These are phyloP conservation scores for Picochlorum sp. DNA, from an alignment of 139 green algal genomes.

Conservation along the genomic window DNA sequence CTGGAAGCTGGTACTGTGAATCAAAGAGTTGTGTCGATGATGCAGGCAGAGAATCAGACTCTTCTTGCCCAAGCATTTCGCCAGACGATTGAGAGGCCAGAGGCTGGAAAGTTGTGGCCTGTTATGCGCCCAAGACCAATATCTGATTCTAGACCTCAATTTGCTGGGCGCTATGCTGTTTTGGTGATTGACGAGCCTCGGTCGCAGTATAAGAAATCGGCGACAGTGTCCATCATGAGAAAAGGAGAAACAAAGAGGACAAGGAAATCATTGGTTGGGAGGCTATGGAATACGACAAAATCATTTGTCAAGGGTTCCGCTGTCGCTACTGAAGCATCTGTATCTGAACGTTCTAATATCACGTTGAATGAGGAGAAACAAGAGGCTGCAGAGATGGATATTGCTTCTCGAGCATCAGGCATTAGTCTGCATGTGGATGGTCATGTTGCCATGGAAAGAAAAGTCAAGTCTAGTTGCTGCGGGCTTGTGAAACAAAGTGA, in stretches of 20 bases:
- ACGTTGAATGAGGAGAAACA: too few relatives aligned
- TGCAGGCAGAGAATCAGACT: not conserved
- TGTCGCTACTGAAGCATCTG: too few relatives aligned
- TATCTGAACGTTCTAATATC: too few relatives aligned
- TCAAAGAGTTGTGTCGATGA: not conserved
- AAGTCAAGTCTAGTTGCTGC: not conserved
- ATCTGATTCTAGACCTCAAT: not conserved
- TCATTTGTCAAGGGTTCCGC: too few relatives aligned
- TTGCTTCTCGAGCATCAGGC: too few relatives aligned
- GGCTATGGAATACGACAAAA: too few relatives aligned
- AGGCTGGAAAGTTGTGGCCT: slow-evolving; percentile 5
- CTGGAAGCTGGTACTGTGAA: not conserved
- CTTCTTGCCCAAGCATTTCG: not conserved
- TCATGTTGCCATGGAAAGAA: not conserved
- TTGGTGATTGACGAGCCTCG: slow-evolving; percentile 5
- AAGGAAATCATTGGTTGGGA: too few relatives aligned
- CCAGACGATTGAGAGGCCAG: not conserved
- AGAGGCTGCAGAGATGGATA: too few relatives aligned
- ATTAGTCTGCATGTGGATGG: too few relatives aligned
- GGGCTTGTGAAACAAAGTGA: not conserved
- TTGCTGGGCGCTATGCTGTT: slow-evolving; percentile 6
- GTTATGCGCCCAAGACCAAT: not conserved
- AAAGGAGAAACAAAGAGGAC: too few relatives aligned
- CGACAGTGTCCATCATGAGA: not conserved
- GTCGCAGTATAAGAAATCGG: not conserved